These are phyloP conservation scores for Termitomyces sp. DNA, from an alignment of 1,284 basidiomycete species.

Conservation along the genomic window DNA sequence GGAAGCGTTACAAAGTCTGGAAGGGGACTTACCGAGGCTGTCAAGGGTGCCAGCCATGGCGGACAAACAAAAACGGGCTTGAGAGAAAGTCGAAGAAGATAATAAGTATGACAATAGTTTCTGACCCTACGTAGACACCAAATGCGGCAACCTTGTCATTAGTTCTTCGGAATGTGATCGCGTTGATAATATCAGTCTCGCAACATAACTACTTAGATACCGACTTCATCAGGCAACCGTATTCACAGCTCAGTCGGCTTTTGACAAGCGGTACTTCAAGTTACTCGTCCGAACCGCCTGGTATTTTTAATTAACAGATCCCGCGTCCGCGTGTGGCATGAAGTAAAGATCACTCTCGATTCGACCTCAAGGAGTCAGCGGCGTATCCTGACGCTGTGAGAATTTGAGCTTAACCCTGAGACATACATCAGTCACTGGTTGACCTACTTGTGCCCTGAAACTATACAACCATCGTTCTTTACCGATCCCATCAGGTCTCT, in stretches of 20 bases:
- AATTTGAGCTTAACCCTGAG: no score
- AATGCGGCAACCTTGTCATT: constrained; percentile 2
- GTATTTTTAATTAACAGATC: not conserved
- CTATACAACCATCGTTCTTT: no score
- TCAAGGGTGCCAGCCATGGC: constrained; percentile 35
- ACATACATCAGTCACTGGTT: no score
- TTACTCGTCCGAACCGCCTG: not conserved
- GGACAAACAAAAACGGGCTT: constrained; percentile 18
- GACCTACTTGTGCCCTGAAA: no score
- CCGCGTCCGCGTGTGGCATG: not conserved
- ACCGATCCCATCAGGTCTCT: no score
- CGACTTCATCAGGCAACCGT: not conserved
- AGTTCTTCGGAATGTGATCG: constrained; percentile 6
- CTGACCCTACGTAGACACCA: not conserved
- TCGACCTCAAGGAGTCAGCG: no score
- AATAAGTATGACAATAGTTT: not conserved
- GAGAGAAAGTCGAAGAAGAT: constrained; percentile 12
- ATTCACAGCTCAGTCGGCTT: not conserved
- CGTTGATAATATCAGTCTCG: not conserved
- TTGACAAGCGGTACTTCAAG: no score
- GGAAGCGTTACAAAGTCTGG: not conserved
- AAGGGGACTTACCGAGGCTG: constrained; percentile 28
- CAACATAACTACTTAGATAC: not conserved
- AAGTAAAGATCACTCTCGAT: no score
- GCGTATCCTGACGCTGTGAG: no score